Evolutionary conservation across 2,329 filamentous ascomycete genomes (phyloP), one percentile per base, ranked within the genome.

Genomic region (Colletotrichum simmondsii): DNA sequence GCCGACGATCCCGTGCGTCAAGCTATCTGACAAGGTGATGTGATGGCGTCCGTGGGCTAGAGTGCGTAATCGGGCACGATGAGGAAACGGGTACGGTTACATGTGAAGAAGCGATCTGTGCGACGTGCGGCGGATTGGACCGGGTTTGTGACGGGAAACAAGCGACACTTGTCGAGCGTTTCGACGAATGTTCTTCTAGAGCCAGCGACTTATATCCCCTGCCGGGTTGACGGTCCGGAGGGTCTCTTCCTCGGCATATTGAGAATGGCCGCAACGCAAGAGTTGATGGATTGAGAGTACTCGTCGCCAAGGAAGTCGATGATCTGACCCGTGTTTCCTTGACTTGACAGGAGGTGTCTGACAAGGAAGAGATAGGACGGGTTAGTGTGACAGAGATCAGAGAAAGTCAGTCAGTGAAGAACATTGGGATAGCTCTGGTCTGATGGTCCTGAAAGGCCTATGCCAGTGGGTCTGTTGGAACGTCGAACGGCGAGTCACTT

Each of bases 21-120:
- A 30, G 19, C 24, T 54, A 56, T 30, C 37, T 46, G 42, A 42
- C 49, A 63, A 30, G 14, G 14, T 46, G 52, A 61, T 71, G 42
- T 35, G 68, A 63, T 30, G 24, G 52, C 35, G 53, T 71, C 58
- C 30, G 56, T 70, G 56, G 57, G 22, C 56, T 32, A 7, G 28
- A 49, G 24, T 62, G 62, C 57, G 57, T 42, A 65, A 49, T 42
- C 65, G 22, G 32, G 59, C 53, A 32, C 60, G 37, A 69, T 69
- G 24, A 37, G 59, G 56, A 64, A 65, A 58, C 66, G 24, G 60
- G 60, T 59, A 54, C 37, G 28, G 60, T 72, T 65, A 52, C 70
- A 70, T 69, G 46, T 70, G 60, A 65, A 63, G 49, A 64, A 49
- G 70, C 61, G 66, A 72, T 70, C 65, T 61, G 70, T 69, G 70